A percentile compares a stretch with the other conserved stretches of the same genome.
These are phyloP conservation scores for Alternaria sp. DNA, from an alignment of 2,329 filamentous ascomycete genomes.

Conservation along the genomic window DNA sequence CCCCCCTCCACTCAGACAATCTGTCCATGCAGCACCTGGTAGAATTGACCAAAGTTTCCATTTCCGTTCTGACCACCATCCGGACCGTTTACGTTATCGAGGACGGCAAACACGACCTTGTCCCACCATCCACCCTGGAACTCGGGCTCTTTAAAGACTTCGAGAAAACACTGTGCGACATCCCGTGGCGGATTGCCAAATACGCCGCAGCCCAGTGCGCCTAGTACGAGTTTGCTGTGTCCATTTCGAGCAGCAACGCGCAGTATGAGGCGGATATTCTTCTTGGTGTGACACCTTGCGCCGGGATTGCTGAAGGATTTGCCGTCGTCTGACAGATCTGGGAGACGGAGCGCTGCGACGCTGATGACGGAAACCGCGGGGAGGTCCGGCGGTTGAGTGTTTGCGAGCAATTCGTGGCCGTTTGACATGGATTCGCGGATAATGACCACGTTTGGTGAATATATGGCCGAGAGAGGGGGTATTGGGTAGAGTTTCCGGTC, in stretches of 20 bases:
- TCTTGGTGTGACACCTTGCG: conserved; percentile 65
- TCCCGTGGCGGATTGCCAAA: conserved; percentile 69
- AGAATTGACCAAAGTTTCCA: conserved; percentile 63
- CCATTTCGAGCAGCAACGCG: conserved; percentile 66
- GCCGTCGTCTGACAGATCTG: conserved; percentile 39
- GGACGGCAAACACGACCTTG: conserved; percentile 70
- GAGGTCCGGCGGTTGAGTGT: conserved; percentile 43
- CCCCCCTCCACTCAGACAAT: conserved; percentile 23
- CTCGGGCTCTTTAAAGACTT: conserved; percentile 68
- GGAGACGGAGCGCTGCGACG: conserved; percentile 64
- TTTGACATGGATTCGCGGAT: conserved; percentile 61
- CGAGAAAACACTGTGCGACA: conserved; percentile 69
- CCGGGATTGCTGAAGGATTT: conserved; percentile 27
- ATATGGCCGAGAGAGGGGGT: conserved; percentile 61
- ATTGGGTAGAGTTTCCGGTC: conserved; percentile 63
- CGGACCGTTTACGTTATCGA: conserved; percentile 50
- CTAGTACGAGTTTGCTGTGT: conserved; percentile 69
- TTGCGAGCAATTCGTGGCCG: conserved; percentile 59
- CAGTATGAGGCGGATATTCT: conserved; percentile 69
- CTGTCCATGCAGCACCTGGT: conserved; percentile 36
- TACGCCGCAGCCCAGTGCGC: conserved; percentile 73
- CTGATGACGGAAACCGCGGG: conserved; percentile 68
- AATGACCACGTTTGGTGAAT: conserved; percentile 68
- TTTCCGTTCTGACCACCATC: conserved; percentile 47
- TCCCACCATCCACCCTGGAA: conserved; percentile 72